Conservation (phyloP, 2,329 filamentous ascomycete species). For the Talaromyces verruculosus region DNA sequence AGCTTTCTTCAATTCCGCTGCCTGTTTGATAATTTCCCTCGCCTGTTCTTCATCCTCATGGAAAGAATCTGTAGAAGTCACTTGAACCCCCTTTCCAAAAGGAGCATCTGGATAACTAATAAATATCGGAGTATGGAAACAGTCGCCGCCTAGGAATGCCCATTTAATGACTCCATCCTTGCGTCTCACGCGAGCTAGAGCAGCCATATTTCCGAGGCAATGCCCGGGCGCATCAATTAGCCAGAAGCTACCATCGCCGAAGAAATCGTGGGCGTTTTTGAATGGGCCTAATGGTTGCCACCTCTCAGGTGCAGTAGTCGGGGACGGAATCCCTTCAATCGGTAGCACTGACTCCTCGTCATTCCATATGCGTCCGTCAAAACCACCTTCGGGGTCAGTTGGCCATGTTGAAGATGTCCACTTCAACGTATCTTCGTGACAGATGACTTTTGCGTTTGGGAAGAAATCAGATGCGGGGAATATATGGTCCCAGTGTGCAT, state of each 20-base stretch:
- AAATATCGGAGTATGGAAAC: constrained; percentile 7
- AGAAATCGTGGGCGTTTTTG: constrained; percentile 37
- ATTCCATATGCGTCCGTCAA: constrained; percentile 13
- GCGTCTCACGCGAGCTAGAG: constrained; percentile 22
- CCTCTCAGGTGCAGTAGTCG: neutral
- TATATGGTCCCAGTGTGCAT: constrained; percentile 16
- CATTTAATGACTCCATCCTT: constrained; percentile 13
- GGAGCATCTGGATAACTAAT: constrained; percentile 15
- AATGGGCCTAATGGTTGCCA: constrained; percentile 39
- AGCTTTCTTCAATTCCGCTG: constrained; percentile 2
- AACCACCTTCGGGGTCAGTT: constrained; percentile 8
- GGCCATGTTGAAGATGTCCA: constrained; percentile 14
- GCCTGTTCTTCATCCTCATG: constrained; percentile 13
- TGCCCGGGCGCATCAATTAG: constrained; percentile 40
- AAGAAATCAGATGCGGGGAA: constrained; percentile 4
- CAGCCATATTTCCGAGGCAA: constrained; percentile 46
- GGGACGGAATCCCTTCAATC: constrained; percentile 4
- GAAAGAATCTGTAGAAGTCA: constrained; percentile 10
- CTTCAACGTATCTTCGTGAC: neutral
- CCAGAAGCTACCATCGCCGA: constrained; percentile 43
- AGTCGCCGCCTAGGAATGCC: constrained; percentile 16
- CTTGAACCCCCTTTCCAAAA: constrained; percentile 13
- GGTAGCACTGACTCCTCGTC: constrained; percentile 3
- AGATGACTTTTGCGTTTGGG: constrained; percentile 16
- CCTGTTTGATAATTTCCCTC: constrained; percentile 13